Evolutionary conservation across 441 rosid species (phyloP).

Genomic region (Jatropha podagrica): DNA sequence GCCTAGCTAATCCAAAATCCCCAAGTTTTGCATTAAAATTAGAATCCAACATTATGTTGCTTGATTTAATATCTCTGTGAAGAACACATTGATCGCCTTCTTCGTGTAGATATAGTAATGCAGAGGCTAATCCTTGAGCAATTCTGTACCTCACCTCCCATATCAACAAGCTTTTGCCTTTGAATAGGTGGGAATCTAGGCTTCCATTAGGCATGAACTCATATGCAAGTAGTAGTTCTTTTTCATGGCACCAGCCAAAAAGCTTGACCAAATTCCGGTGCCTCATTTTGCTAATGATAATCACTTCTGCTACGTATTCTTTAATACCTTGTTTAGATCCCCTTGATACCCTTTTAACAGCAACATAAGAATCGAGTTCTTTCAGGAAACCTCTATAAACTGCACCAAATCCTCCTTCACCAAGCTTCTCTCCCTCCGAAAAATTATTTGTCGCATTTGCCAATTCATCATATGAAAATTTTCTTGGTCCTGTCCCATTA

Average conservation of each 20-base stretch:
- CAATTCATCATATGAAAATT: constrained; percentile 30
- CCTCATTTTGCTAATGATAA: constrained; percentile 37
- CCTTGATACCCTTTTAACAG: constrained; percentile 39
- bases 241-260: constrained; percentile 45
- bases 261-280: constrained; percentile 41
- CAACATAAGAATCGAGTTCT: constrained; percentile 10
- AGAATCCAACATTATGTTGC: constrained; percentile 37
- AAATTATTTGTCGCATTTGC: constrained; percentile 34
- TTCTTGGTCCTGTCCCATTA: constrained; percentile 36
- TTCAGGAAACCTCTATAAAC: constrained; percentile 29
- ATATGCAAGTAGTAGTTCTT: constrained; percentile 18
- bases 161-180: constrained; percentile 14
- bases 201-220: constrained; percentile 43
- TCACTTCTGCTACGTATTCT: constrained; percentile 36
- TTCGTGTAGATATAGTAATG: constrained; percentile 34
- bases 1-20: constrained; percentile 43
- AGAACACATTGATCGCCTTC: constrained; percentile 30
- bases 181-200: constrained; percentile 41
- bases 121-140: constrained; percentile 33
- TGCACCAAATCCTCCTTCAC: constrained; percentile 25
- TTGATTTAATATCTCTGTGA: constrained; percentile 39
- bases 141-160: constrained; percentile 36
- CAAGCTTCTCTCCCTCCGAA: constrained; percentile 27
- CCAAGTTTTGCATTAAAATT: constrained; percentile 38
- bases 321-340: constrained; percentile 32